Conservation (phyloP, 2,329 filamentous ascomycete species). For the Clonostachys sp. region DNA sequence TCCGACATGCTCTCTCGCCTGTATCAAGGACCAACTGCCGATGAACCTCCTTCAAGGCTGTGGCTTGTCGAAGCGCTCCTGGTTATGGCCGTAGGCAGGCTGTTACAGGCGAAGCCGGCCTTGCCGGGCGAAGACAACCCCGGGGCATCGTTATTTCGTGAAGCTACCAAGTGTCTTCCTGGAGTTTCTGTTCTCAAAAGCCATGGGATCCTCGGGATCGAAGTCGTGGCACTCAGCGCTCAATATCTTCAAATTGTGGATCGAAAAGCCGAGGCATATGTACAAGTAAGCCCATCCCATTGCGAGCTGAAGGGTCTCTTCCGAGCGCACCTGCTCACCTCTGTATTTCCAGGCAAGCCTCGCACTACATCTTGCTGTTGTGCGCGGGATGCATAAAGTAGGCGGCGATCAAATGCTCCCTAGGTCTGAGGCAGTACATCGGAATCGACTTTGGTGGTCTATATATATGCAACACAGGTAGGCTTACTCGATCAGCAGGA, state of each 20-base stretch:
- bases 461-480: not conserved
- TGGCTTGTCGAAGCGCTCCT: not conserved
- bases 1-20: not conserved
- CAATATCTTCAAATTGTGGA: not conserved
- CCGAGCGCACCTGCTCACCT: not conserved
- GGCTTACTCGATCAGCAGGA: not conserved
- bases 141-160: not conserved
- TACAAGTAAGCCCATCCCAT: not conserved
- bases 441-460: not conserved
- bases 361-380: not conserved
- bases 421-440: not conserved
- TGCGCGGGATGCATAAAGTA: not conserved
- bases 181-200: not conserved
- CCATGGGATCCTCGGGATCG: not conserved
- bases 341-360: not conserved
- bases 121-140: not conserved
- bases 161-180: not conserved
- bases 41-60: not conserved
- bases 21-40: not conserved
- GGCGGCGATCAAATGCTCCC: not conserved
- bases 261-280: not conserved
- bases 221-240: not conserved
- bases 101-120: not conserved
- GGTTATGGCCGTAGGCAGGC: not conserved
- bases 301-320: not conserved